Evolutionary conservation across 208 protist species (phyloP), one percentile per base, ranked within the genome.

Genomic region (Polymyxa betae): DNA sequence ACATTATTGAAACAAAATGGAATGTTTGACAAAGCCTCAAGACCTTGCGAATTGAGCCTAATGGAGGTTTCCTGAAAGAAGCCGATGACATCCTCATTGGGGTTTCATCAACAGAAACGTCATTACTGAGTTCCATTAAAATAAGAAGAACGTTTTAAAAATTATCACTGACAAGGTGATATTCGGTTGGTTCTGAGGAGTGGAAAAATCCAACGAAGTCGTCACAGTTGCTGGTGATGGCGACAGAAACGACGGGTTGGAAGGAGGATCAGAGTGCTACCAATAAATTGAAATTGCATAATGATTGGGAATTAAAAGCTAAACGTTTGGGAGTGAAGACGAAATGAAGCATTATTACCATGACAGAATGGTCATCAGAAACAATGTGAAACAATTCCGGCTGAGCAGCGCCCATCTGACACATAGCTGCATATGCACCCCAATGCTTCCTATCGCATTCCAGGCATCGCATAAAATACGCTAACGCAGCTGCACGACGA

Each of bases 371-470:
- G 12, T 60, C 49, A 5, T 60, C 12, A 24, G 38, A 16, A 68
- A 68, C 45, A 46, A 89, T 68, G 12, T 24, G 43, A 43, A 5
- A 89, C 41, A 20, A 43, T 29, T 91, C 40, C 40, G 82, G 82
- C 35, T 92, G 88, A 12, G 90, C 49, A 0, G 29, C 49, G 38
- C 93, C 93, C 1, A 95, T 77, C 40, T 92, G 54, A 77, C 93
- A 94, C 38, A 95, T 89, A 41, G 91, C 92, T 46, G 94, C 93
- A 49, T 94, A 95, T 0, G 93, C 92, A 12, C 66, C 46, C 94
- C 94, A 95, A 0, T 95, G 72, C 77, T 89, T 93, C 20, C 93
- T 92, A 88, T 95, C 92, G 0, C 88, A 35, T n/a, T 88, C 41
- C 41, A 95, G 45, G 24, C n/a, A 43, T 12, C 88, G 88, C 72